Conservation (phyloP, 1,284 basidiomycete genomes). For the Volvariella surrecta region DNA sequence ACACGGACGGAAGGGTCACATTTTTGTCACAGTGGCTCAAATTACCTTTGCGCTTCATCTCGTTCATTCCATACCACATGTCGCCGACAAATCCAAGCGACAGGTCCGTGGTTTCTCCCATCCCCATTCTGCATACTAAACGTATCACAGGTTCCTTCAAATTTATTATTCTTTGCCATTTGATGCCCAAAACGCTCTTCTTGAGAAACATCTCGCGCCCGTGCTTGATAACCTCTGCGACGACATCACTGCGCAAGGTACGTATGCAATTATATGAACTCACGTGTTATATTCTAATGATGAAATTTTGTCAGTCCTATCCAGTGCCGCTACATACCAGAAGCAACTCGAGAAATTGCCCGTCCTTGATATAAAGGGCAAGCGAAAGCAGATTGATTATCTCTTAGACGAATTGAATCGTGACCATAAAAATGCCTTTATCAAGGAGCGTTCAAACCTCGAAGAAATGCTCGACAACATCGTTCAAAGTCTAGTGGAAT, state of each 20-base stretch:
- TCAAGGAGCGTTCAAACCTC: slow-evolving; percentile 40
- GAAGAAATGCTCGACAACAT: slow-evolving; percentile 47
- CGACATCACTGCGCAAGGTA: slow-evolving; percentile 24
- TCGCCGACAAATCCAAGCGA: neutral
- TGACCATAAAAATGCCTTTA: slow-evolving; percentile 41
- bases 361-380: slow-evolving; percentile 38
- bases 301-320: slow-evolving; percentile 16
- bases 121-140: neutral
- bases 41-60: no score
- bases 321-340: slow-evolving; percentile 25
- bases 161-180: slow-evolving; percentile 33
- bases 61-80: no score
- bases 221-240: slow-evolving; percentile 29
- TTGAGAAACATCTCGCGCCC: slow-evolving; percentile 33
- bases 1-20: no score
- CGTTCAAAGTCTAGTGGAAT: slow-evolving; percentile 40
- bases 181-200: slow-evolving; percentile 32
- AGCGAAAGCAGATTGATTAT: slow-evolving; percentile 40
- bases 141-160: slow-evolving; percentile 25
- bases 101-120: neutral
- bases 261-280: slow-evolving; percentile 2
- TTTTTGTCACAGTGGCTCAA: no score
- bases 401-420: slow-evolving; percentile 41
- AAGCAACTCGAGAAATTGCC: slow-evolving; percentile 33
- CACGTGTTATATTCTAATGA: no score